phyloP scores from a whole-genome alignment of 2,329 filamentous ascomycete species.

The Neofusicoccum cordaticola region DNA sequence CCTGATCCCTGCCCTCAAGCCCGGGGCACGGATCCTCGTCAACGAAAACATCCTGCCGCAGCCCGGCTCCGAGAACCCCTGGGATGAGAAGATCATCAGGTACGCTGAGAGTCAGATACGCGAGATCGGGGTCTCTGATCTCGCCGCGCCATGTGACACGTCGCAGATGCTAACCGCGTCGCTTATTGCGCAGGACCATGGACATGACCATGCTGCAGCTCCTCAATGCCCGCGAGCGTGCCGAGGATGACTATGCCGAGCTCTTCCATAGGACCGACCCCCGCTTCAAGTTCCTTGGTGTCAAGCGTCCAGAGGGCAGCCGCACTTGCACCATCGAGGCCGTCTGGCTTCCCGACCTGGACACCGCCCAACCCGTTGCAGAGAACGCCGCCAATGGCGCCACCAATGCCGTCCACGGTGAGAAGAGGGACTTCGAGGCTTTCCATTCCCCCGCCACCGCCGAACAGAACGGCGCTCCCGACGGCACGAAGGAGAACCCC shows the following conservation, averaged over 20 bases:
- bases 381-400: neutral
- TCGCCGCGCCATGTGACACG: neutral
- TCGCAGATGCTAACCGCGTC: neutral
- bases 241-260: slow-evolving; percentile 15
- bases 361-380: neutral
- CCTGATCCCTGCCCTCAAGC: slow-evolving; percentile 19
- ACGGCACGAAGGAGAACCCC: neutral
- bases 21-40: slow-evolving; percentile 19
- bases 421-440: neutral
- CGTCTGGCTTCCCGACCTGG: slow-evolving; percentile 10
- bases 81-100: slow-evolving; percentile 20
- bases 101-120: neutral
- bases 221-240: slow-evolving; percentile 18
- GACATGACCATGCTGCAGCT: slow-evolving; percentile 19
- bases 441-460: neutral
- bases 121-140: neutral
- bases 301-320: slow-evolving; percentile 9
- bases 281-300: slow-evolving; percentile 18
- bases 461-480: neutral
- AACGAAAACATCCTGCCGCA: slow-evolving; percentile 28
- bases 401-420: neutral
- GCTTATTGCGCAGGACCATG: slow-evolving; percentile 12
- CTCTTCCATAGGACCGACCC: slow-evolving; percentile 18
- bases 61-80: slow-evolving; percentile 21
- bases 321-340: slow-evolving; percentile 18